A percentile compares a stretch with the other conserved stretches of the same genome.
phyloP scores from a whole-genome alignment of 1,284 basidiomycete genomes.

The Trichosporon sp. region DNA sequence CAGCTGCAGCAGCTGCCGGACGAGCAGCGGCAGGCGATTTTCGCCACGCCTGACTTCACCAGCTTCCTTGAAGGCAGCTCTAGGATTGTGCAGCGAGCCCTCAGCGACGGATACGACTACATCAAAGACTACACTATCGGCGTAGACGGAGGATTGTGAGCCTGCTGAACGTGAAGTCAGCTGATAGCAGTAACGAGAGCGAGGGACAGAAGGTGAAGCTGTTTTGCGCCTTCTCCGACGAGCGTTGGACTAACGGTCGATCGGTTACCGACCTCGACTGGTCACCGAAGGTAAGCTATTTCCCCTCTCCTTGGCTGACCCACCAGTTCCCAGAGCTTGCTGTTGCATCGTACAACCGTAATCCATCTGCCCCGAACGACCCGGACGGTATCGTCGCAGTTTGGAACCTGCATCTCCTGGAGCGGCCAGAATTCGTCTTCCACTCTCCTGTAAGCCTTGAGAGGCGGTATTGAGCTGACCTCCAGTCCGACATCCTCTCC shows the following conservation, averaged over 20 bases:
- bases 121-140: conserved; percentile 89
- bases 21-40: conserved; percentile 72
- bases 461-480: background rate
- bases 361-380: conserved; percentile 79
- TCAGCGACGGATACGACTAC: conserved; percentile 95
- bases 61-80: conserved; percentile 93
- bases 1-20: conserved; percentile 59
- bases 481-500: conserved; percentile 89
- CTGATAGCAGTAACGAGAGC: conserved; percentile 64
- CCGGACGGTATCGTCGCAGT: conserved; percentile 95
- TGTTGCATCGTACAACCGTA: conserved; percentile 94
- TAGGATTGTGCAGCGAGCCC: conserved; percentile 90
- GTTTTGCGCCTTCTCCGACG: conserved; percentile 81
- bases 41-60: conserved; percentile 78
- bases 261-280: conserved; percentile 95
- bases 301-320: background rate
- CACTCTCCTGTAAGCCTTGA: conserved; percentile 73
- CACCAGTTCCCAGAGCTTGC: conserved; percentile 86
- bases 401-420: conserved; percentile 92
- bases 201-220: conserved; percentile 82
- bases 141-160: conserved; percentile 66
- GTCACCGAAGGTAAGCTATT: conserved; percentile 73
- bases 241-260: conserved; percentile 78
- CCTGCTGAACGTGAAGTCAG: conserved; percentile 14
- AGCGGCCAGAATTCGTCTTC: conserved; percentile 95